Evolutionary conservation across 139 green algal species (phyloP), one percentile per base, ranked within the genome.

Genomic region (Desmodesmus armatus): DNA sequence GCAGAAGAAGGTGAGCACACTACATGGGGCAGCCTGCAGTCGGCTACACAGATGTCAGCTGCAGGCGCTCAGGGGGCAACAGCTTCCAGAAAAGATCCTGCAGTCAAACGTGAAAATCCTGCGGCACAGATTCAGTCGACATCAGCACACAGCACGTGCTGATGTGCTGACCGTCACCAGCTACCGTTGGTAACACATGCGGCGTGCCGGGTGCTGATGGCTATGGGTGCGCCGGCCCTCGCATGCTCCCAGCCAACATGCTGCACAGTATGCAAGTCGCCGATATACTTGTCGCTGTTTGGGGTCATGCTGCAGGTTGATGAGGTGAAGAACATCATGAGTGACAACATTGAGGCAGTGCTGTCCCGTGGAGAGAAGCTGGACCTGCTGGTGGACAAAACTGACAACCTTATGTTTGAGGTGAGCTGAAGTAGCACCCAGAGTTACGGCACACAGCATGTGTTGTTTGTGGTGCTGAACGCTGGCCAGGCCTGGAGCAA

Each of bases 341-440:
- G 97, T 53, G 96, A 99, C 39, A 99, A 99, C 92, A 99, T 99
- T 51, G 97, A 99, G 86, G 95, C 95, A 88, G 96, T 99, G 83
- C 82, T 99, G 69, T 94, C 97, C 67, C 92, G 97, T 0, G 97
- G 97, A 1, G 97, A 99, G 89, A 98, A 98, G 91, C 96, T 99
- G 47, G 97, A 99, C 91, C 88, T 98, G 76, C 88, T 99, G 74
- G 95, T 98, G 66, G 97, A 99, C 88, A 99, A 99, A 86, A 98
- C 97, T 11, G 97, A 99, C 77, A 96, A 97, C 84, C 93, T 99
- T 60, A 94, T 96, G 41, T 96, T 93, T 71, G 95, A 98, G 92
- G 95, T 95, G 33, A 1, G 83, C 33, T 9, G 25, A 44, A 37
- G 21, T 27, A 35, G 60, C 15, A 15, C 60, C 7, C 21, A 62